Evolutionary conservation across 768 basidiomycete genomes (phyloP).

Genomic region (Pleurotus ostreatus): DNA sequence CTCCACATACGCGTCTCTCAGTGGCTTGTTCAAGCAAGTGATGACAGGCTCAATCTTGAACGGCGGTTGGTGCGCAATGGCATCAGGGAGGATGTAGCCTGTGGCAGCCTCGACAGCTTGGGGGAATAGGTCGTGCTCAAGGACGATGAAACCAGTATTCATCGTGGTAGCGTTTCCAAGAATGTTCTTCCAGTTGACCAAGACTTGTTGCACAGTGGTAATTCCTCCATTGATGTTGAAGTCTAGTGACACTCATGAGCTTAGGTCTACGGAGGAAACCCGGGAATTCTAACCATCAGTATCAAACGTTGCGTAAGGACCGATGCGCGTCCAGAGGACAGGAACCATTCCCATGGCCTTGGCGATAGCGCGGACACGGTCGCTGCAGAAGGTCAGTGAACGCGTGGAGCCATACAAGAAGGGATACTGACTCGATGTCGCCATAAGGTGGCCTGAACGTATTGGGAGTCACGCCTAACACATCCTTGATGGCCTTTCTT

Average conservation of each 20-base stretch:
- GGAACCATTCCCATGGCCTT: conserved; percentile 77
- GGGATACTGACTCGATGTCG: conserved; percentile 54
- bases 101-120: conserved; percentile 81
- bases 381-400: conserved; percentile 34
- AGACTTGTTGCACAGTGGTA: conserved; percentile 50
- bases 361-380: conserved; percentile 82
- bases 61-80: conserved; percentile 57
- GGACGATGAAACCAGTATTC: conserved; percentile 75
- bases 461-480: conserved; percentile 73
- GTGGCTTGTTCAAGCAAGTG: conserved; percentile 53
- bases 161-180: conserved; percentile 54
- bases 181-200: conserved; percentile 71
- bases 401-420: not conserved
- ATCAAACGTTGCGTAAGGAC: conserved; percentile 59
- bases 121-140: conserved; percentile 83
- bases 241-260: conserved; percentile 35
- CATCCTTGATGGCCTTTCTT: conserved; percentile 78
- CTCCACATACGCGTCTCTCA: conserved; percentile 73
- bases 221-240: conserved; percentile 75
- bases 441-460: conserved; percentile 80
- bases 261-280: too few species aligned
- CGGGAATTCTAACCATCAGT: conserved; percentile 44
- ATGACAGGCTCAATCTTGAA: conserved; percentile 73
- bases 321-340: conserved; percentile 82
- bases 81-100: conserved; percentile 81